Base-by-base conservation (phyloP, 176 grass and related monocot species). In the Triticum turgidum region DNA sequence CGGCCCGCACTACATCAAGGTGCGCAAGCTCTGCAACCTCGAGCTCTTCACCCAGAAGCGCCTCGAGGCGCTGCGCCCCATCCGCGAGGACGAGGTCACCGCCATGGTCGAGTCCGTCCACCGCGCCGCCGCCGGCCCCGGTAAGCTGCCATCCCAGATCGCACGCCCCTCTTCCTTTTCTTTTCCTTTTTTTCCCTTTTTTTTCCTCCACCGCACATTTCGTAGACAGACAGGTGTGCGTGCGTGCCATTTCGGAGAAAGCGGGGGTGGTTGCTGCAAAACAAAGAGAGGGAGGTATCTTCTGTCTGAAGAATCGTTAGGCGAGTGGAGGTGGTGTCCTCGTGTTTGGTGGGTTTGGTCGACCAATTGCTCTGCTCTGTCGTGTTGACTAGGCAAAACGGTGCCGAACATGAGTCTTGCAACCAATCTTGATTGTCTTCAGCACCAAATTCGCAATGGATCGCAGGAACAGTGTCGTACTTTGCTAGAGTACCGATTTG, bases 1-100 rank as follows among this genome's bases (percentile, higher is more conserved):
- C 86, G 93, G 93, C 33, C 89, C 88, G 72, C 93, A 95, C 88
- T 95, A 95, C 88, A 92, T 95, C 77, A 95, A 95, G 93, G 93
- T 95, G 59, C 88, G 93, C 79, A 95, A 92, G 93, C 77, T 95
- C 72, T 95, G 93, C 86, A 95, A 95, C 91, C 91, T 95, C 76
- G 93, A 95, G 93, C 93, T 95, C 84, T 95, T 95, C 91, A 91
- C 93, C 4, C 93, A 91, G 70, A 86, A 77, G 81, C 84, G 93
- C 2, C 93, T 95, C 52, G 93, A 95, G 93, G 86, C 86, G 7
- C 93, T 95, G 21, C 91, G 93, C 32, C 91, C 93, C 76, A 61
- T 95, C 84, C 77, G 93, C 11, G 93, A 95, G 73, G 93, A 95
- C 88, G 93, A 95, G 91, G 84, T 95, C 91, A 93, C 88, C 77